Conservation (phyloP, 495 filamentous ascomycete species). For the Penicillium nucicola region DNA sequence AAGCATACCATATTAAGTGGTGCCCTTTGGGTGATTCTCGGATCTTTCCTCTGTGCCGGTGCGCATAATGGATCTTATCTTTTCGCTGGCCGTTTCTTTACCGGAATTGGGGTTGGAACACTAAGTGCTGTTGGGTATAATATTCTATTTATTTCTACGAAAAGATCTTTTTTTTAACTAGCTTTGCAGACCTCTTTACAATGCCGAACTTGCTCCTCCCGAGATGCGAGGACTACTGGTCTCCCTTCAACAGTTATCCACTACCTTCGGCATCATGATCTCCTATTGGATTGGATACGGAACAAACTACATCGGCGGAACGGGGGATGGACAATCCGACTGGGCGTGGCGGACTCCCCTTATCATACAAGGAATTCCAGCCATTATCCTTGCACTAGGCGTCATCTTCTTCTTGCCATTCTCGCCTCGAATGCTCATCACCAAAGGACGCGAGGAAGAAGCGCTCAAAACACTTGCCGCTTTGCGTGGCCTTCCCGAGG, state of each 20-base stretch:
- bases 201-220: slow-evolving; percentile 33
- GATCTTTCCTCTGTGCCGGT: slow-evolving; percentile 59
- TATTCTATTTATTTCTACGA: no score
- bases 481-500: slow-evolving; percentile 52
- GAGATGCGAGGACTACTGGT: slow-evolving; percentile 62
- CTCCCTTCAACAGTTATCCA: slow-evolving; percentile 71
- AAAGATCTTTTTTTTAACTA: no score
- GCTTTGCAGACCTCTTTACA: slow-evolving; percentile 46
- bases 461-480: slow-evolving; percentile 57
- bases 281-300: slow-evolving; percentile 72
- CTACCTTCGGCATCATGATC: slow-evolving; percentile 73
- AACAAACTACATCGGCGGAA: slow-evolving; percentile 66
- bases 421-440: slow-evolving; percentile 67
- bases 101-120: slow-evolving; percentile 30
- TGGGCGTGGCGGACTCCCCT: slow-evolving; percentile 62
- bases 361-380: slow-evolving; percentile 54
- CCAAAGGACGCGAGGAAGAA: slow-evolving; percentile 61
- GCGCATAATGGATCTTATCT: slow-evolving; percentile 52
- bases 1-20: slow-evolving; percentile 69
- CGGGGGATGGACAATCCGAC: slow-evolving; percentile 50
- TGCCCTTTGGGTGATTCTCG: slow-evolving; percentile 61
- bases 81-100: slow-evolving; percentile 68
- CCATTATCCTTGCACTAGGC: slow-evolving; percentile 50
- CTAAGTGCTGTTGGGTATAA: background rate
- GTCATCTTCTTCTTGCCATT: slow-evolving; percentile 69